These are phyloP conservation scores for Globisporangium mamillatum DNA, from an alignment of 352 stramenopile species.

Conservation along the genomic window DNA sequence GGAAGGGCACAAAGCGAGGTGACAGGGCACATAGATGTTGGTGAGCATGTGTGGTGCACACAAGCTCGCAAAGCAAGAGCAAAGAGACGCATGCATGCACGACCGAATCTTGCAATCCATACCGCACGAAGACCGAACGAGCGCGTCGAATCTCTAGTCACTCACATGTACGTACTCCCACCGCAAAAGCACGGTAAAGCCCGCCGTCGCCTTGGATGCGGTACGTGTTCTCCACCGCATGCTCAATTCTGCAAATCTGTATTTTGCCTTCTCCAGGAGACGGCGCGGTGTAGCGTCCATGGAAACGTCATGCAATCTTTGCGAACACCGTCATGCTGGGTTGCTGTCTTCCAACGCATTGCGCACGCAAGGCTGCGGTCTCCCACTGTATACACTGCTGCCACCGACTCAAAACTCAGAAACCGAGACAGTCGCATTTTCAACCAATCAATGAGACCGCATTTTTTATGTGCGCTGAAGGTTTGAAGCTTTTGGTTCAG, in stretches of 20 bases:
- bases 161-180: neutral
- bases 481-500: neutral
- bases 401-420: slow-evolving; percentile 4
- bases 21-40: neutral
- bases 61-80: neutral
- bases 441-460: neutral
- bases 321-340: neutral
- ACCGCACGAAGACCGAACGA: neutral
- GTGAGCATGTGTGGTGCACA: neutral
- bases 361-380: neutral
- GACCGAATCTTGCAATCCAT: neutral
- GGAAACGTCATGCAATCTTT: neutral
- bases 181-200: neutral
- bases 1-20: neutral
- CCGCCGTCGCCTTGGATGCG: neutral
- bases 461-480: neutral
- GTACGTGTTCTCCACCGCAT: neutral
- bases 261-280: neutral
- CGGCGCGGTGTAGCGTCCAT: neutral
- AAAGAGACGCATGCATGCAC: neutral
- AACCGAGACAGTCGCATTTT: slow-evolving; percentile 2
- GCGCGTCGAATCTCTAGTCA: neutral
- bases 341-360: neutral
- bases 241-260: neutral
- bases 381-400: neutral